Evolutionary conservation across 1,284 basidiomycete genomes (phyloP).

Genomic region (Apiotrichum montevideense): DNA sequence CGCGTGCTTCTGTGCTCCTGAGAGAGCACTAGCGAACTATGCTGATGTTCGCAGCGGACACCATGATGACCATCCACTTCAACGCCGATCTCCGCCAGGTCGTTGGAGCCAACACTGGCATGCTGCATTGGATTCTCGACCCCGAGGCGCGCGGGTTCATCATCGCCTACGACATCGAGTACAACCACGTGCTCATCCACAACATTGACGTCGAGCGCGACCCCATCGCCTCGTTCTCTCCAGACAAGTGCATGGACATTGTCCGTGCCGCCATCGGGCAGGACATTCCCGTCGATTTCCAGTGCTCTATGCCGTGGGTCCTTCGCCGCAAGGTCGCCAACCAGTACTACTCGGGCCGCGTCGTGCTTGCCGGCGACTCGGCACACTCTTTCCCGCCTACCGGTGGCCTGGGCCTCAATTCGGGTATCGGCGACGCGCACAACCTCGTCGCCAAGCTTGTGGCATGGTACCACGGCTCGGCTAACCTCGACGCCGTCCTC

Average conservation of each 20-base stretch:
- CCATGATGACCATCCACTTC: conserved; percentile 27
- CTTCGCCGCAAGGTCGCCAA: conserved; percentile 24
- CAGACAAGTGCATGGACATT: conserved; percentile 22
- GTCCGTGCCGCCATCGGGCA: conserved; percentile 20
- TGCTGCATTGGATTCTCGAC: conserved; percentile 29
- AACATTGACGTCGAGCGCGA: conserved; percentile 19
- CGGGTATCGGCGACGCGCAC: conserved; percentile 25
- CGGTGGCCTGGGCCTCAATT: conserved; percentile 25
- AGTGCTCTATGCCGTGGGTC: conserved; percentile 23
- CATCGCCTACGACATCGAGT: conserved; percentile 25
- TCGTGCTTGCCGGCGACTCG: conserved; percentile 19
- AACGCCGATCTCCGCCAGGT: conserved; percentile 21
- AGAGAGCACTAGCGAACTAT: neutral
- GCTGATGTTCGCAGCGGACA: conserved; percentile 11
- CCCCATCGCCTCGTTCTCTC: conserved; percentile 17
- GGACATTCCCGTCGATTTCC: conserved; percentile 21
- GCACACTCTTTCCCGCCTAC: conserved; percentile 28
- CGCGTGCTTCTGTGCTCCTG: neutral
- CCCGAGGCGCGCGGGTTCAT: conserved; percentile 24
- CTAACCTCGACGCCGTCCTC: conserved; percentile 11
- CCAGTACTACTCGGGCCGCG: conserved; percentile 18
- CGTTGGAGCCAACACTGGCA: conserved; percentile 20
- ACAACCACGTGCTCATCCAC: conserved; percentile 27
- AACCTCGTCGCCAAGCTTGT: conserved; percentile 24
- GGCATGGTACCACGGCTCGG: conserved; percentile 12